Conservation (phyloP, 2,329 filamentous ascomycete genomes). For the Chaetomiaceae sp. region DNA sequence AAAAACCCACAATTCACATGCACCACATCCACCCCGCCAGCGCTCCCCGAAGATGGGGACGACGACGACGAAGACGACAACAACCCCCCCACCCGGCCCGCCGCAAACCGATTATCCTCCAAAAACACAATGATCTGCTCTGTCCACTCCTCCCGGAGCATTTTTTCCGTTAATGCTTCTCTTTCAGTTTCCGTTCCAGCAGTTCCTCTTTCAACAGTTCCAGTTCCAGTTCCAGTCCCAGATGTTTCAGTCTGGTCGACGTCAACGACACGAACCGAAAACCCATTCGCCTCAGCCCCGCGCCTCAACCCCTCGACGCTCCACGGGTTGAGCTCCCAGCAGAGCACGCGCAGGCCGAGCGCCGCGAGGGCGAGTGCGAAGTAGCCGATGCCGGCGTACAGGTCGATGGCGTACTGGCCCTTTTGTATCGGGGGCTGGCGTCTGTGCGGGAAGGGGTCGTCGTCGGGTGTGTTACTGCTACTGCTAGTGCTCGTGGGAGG, state of each 20-base stretch:
- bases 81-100: conserved; percentile 37
- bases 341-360: conserved; percentile 68
- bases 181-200: too few relatives aligned
- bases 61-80: too few relatives aligned
- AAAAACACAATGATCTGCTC: conserved; percentile 62
- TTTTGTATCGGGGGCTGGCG: conserved; percentile 27
- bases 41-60: too few relatives aligned
- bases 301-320: conserved; percentile 76
- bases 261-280: conserved; percentile 56
- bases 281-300: conserved; percentile 67
- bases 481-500: background rate
- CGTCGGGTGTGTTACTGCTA: background rate
- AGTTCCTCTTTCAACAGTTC: too few relatives aligned
- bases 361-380: conserved; percentile 80
- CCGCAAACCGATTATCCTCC: conserved; percentile 60
- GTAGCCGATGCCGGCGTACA: conserved; percentile 93
- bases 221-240: too few relatives aligned
- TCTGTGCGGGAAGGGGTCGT: background rate
- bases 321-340: conserved; percentile 90
- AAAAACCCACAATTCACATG: conserved; percentile 63
- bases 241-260: too few relatives aligned
- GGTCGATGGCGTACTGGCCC: conserved; percentile 71
- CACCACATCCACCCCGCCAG: conserved; percentile 34
- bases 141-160: too few relatives aligned
- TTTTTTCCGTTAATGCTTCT: too few relatives aligned